Base-by-base conservation (phyloP, 208 protist genomes). In the Wallacemonas collosoma region DNA sequence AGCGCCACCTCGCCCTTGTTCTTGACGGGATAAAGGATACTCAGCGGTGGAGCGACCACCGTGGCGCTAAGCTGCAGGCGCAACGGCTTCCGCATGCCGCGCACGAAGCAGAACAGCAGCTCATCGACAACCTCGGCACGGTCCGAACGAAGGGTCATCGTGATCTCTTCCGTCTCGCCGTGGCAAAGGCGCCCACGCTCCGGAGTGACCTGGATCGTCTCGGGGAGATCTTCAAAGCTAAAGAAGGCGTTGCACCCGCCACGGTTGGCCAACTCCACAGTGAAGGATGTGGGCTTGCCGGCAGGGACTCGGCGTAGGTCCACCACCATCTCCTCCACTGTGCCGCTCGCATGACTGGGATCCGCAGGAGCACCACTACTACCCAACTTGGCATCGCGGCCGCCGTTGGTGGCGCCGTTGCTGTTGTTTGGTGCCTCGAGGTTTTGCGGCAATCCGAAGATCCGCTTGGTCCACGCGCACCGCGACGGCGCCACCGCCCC, bases 21-120 rank as follows among this genome's bases (percentile, higher is more conserved):
- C 60, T 86, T 82, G 9, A 65, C 62, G 1, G 85, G 82, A n/a
- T 75, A 54, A 11, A 86, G 61, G 69, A 95, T 81, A 45, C 62
- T 81, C 3, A 97, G 45, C 40, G 81, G 64, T 26, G 90, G 87
- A 0, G 89, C 85, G 53, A 93, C 85, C 5, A 94, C 82, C 2
- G 90, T 84, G 9, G 89, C 93, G 53, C 61, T 80, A 7, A 98
- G 58, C 51, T 70, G 75, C 50, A 97, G 53, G 39, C 80, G 77
- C 68, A 97, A 72, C 17, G 86, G 76, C 64, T 82, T 72, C 54
- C 75, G 75, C 79, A 96, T 96, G 50, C 95, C 96, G 45, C 93
- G 86, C 38, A 98, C 86, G 64, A 74, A 71, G 71, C 88, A 90
- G 38, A 73, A 44, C 26, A 98, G 6, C 12, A 56, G 35, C 50